Conservation (phyloP, 768 basidiomycete genomes). For the Thelephora ganbajun region DNA sequence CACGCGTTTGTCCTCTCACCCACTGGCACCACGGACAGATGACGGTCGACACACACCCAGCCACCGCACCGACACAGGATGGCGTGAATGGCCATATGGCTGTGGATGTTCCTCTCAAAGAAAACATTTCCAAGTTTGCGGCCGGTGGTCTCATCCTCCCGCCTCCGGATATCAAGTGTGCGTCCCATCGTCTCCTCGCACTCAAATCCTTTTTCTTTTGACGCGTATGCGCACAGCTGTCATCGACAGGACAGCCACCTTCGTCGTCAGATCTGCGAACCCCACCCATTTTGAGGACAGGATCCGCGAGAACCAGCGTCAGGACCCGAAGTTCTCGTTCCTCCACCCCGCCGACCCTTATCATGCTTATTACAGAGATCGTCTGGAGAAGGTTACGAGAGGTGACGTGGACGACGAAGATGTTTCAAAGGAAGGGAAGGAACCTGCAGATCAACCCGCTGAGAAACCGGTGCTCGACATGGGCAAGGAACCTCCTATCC, state of each 20-base stretch:
- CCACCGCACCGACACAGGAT: constrained; percentile 22
- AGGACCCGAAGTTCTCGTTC: constrained; percentile 98
- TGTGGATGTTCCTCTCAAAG: constrained; percentile 24
- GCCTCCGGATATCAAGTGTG: constrained; percentile 90
- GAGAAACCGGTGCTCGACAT: constrained; percentile 39
- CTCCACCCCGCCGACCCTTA: constrained; percentile 94
- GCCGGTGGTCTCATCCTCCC: constrained; percentile 84
- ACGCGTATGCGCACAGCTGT: constrained; percentile 40
- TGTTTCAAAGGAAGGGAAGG: constrained; percentile 29
- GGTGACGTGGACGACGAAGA: constrained; percentile 62
- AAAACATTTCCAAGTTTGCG: constrained; percentile 32
- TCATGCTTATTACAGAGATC: constrained; percentile 94
- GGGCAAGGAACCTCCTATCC: constrained; percentile 62
- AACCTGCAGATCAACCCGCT: constrained; percentile 12
- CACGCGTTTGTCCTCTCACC: constrained; percentile 3
- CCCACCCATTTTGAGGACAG: constrained; percentile 92
- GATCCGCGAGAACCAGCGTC: constrained; percentile 90
- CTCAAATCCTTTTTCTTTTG: constrained; percentile 1
- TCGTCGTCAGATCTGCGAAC: constrained; percentile 88
- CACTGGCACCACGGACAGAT: constrained; percentile 16
- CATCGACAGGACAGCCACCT: constrained; percentile 87
- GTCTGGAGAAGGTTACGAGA: constrained; percentile 68
- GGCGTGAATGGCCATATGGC: constrained; percentile 26
- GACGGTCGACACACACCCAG: constrained; percentile 29
- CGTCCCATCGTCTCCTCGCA: constrained; percentile 15